phyloP scores from a whole-genome alignment of 257 asterid species.

The Capsicum pubescens region DNA sequence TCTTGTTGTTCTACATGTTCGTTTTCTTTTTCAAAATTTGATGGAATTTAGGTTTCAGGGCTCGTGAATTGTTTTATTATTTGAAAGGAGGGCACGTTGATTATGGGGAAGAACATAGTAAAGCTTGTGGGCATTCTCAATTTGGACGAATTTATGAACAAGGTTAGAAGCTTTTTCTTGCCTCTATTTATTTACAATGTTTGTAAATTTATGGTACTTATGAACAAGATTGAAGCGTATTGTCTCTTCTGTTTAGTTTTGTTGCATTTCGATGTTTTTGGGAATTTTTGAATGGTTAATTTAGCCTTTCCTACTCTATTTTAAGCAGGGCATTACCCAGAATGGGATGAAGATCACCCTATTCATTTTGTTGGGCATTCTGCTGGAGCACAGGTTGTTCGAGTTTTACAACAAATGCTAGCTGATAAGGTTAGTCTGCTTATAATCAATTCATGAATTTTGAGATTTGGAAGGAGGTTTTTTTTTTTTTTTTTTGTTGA shows the following conservation, averaged over 20 bases:
- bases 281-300: constrained; percentile 16
- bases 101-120: constrained; percentile 97
- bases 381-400: constrained; percentile 94
- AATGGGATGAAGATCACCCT: constrained; percentile 97
- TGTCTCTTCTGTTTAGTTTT: neutral
- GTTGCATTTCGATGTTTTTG: neutral
- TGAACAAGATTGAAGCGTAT: neutral
- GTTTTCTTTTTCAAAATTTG: constrained; percentile 18
- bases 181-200: neutral
- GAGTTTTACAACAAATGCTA: constrained; percentile 98
- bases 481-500: neutral
- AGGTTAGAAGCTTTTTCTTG: constrained; percentile 46
- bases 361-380: constrained; percentile 97
- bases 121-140: constrained; percentile 83
- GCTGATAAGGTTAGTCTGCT: constrained; percentile 69
- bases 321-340: constrained; percentile 79
- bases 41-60: constrained; percentile 60
- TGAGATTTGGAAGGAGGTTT: neutral
- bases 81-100: constrained; percentile 96
- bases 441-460: neutral
- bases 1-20: neutral
- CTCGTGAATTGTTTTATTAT: constrained; percentile 93
- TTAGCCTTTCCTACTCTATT: neutral
- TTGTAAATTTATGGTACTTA: neutral
- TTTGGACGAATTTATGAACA: constrained; percentile 74